Evolutionary conservation across 805 yeast species (phyloP).

Genomic region (Lipomyces yamanashiensis): DNA sequence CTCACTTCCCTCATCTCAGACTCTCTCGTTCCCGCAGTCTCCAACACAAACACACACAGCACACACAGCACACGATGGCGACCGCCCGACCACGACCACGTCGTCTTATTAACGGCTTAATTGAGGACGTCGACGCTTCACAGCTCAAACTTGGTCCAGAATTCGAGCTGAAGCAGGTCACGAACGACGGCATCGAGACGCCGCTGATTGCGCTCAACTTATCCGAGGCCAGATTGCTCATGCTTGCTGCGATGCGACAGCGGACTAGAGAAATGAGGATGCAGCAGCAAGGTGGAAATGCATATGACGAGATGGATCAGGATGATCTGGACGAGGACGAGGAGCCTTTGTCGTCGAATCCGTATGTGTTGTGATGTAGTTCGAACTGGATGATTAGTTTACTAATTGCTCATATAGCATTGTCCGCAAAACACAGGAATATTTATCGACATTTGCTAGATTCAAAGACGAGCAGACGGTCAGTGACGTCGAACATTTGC

Average conservation of each 20-base stretch:
- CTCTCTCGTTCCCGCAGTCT: background rate
- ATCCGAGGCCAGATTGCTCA: conserved; percentile 86
- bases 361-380: conserved; percentile 15
- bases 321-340: conserved; percentile 44
- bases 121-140: conserved; percentile 92
- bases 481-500: conserved; percentile 86
- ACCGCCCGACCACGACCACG: conserved; percentile 82
- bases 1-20: background rate
- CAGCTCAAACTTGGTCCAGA: conserved; percentile 89
- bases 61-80: conserved; percentile 3
- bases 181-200: conserved; percentile 77
- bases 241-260: conserved; percentile 86
- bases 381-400: too few species aligned
- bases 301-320: conserved; percentile 45
- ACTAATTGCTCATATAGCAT: conserved; percentile 52
- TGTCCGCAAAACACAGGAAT: conserved; percentile 87
- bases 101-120: conserved; percentile 62
- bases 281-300: conserved; percentile 14
- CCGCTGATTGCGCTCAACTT: conserved; percentile 83
- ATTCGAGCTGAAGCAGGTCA: conserved; percentile 77
- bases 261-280: conserved; percentile 59
- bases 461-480: conserved; percentile 92
- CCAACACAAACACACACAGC: background rate
- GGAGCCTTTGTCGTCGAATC: conserved; percentile 41
- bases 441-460: conserved; percentile 81